Base-by-base conservation (phyloP, 805 yeast species). In the Debaryomyces maramus region DNA sequence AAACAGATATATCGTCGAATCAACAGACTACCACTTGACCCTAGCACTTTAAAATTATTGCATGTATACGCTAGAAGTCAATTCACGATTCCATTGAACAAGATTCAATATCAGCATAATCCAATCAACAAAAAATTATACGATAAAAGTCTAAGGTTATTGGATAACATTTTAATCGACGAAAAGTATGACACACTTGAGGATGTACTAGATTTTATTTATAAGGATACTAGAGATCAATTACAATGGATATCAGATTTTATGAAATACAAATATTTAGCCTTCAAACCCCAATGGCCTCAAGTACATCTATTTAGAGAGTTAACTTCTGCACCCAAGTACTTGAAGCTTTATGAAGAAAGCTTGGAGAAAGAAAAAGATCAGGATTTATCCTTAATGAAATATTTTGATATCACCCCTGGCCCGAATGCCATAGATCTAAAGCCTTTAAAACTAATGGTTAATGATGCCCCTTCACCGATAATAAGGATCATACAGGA, bases 221-320 rank as follows among this genome's bases (percentile, higher is more conserved):
- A 58, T 50, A 61, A 58, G 36, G 28, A 24, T 3, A 5, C 9
- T 2, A n/a, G 3, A 10, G 28, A 39, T 15, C 30, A 35, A 1
- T 41, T 30, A 13, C 46, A 41, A 0, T 59, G 66, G 61, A 34
- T 54, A 11, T 19, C 32, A 2, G 47, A 47, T 6, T 60, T 67
- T 43, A 32, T 14, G 39, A 3, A 41, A 46, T 8, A 38, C 48
- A 23, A 50, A 51, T 58, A 60, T 36, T 32, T 46, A 17, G 39
- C 52, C 5, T 44, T 67, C 28, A 54, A 57, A 20, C 28, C 38
- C 1, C 28, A 41, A 3, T 68, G 68, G 68, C 74, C 74, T 5
- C 62, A 53, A 34, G 59, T 55, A 4, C 72, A 70, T 41, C 38
- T 64, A 17, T 48, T 65, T 4, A 41, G 56, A 11, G 68, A 61